phyloP scores from a whole-genome alignment of 768 basidiomycete genomes.

The Tylopilus felleus region DNA sequence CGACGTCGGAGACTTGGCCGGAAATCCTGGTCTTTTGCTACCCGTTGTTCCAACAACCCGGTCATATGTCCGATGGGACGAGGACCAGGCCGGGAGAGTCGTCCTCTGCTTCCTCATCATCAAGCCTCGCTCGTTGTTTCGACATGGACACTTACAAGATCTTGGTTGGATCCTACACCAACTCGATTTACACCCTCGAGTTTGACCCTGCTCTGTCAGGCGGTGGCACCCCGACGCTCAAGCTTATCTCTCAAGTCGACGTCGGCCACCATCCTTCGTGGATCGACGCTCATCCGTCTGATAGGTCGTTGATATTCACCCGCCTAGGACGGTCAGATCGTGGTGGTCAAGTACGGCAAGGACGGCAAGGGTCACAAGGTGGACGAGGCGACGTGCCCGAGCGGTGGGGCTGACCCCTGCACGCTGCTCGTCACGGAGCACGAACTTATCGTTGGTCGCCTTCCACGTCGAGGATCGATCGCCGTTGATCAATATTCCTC shows the following conservation, averaged over 20 bases:
- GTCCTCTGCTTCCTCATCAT: too few relatives aligned
- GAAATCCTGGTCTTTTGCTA: too few relatives aligned
- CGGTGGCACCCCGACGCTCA: slow-evolving; percentile 51
- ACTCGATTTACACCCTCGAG: slow-evolving; percentile 56
- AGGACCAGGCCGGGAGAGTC: too few relatives aligned
- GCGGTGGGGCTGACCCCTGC: slow-evolving; percentile 63
- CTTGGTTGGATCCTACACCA: slow-evolving; percentile 62
- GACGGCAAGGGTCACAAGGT: slow-evolving; percentile 45
- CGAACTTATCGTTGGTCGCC: slow-evolving; percentile 51
- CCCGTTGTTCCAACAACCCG: too few relatives aligned
- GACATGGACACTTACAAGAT: slow-evolving; percentile 36
- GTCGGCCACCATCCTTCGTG: slow-evolving; percentile 73
- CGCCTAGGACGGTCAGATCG: slow-evolving; percentile 66
- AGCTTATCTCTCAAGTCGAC: slow-evolving; percentile 39
- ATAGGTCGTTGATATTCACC: slow-evolving; percentile 58
- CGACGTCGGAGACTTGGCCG: too few relatives aligned
- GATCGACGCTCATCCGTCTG: slow-evolving; percentile 60
- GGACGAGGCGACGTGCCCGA: slow-evolving; percentile 39
- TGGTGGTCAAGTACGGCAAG: slow-evolving; percentile 56
- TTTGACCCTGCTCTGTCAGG: slow-evolving; percentile 58
- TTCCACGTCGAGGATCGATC: neutral
- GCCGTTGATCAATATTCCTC: too few relatives aligned
- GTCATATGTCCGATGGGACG: too few relatives aligned
- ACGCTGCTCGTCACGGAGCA: slow-evolving; percentile 55
- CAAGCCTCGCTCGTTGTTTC: too few relatives aligned